Evolutionary conservation across 2,329 filamentous ascomycete species (phyloP).

Genomic region (Helminthosporium solani): DNA sequence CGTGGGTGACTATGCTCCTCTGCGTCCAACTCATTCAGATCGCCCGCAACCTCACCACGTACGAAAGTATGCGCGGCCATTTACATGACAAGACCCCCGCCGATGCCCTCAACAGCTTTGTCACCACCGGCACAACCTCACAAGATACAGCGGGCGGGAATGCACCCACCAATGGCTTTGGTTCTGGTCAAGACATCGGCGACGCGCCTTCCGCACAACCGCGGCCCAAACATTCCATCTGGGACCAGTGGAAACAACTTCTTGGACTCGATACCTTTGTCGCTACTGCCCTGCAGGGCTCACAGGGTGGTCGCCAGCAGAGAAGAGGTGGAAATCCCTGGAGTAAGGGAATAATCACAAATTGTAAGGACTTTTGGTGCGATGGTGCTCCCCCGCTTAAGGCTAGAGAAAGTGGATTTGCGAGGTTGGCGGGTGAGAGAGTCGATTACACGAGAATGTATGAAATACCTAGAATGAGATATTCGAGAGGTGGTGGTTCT

Average conservation of each 20-base stretch:
- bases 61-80: conserved; percentile 90
- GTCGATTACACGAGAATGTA: conserved; percentile 91
- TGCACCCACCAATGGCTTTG: conserved; percentile 55
- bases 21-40: conserved; percentile 93
- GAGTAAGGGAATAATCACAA: conserved; percentile 76
- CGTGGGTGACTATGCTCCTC: conserved; percentile 96
- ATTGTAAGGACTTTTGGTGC: conserved; percentile 96
- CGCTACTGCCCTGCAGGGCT: conserved; percentile 79
- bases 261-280: conserved; percentile 93
- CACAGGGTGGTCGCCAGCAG: conserved; percentile 48
- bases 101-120: conserved; percentile 67
- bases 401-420: conserved; percentile 69
- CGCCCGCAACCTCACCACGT: conserved; percentile 89
- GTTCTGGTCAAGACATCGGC: conserved; percentile 58
- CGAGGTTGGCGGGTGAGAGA: conserved; percentile 72
- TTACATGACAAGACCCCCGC: conserved; percentile 58
- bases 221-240: conserved; percentile 64
- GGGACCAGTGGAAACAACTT: conserved; percentile 78
- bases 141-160: conserved; percentile 53
- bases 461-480: conserved; percentile 74
- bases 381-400: conserved; percentile 82
- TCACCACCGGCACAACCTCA: conserved; percentile 68
- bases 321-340: conserved; percentile 71
- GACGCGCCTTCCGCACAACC: conserved; percentile 32
- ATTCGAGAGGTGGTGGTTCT: conserved; percentile 42